These are phyloP conservation scores for Aureobasidium sp. DNA, from an alignment of 2,329 filamentous ascomycete species.

Conservation along the genomic window DNA sequence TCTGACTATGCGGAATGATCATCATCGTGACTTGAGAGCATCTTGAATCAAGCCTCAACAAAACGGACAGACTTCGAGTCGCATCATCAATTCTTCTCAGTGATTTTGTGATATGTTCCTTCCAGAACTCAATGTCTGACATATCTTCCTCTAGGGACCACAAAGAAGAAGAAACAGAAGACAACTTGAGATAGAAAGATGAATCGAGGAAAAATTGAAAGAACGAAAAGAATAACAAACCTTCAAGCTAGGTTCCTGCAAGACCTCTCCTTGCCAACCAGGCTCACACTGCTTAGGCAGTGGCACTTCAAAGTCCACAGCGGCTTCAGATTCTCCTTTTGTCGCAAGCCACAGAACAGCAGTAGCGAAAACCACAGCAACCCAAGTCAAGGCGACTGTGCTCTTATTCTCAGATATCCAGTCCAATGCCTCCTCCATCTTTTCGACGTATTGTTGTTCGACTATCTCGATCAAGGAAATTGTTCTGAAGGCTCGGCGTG, in stretches of 20 bases:
- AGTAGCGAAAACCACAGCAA: conserved; percentile 2
- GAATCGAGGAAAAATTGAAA: neutral
- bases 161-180: neutral
- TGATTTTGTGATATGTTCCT: neutral
- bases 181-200: neutral
- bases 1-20: neutral
- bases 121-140: neutral
- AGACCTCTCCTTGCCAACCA: conserved; percentile 48
- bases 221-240: conserved; percentile 22
- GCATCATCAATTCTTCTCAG: neutral
- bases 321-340: conserved; percentile 28
- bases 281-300: conserved; percentile 53
- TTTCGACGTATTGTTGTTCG: neutral
- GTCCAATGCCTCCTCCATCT: conserved; percentile 13
- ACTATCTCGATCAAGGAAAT: neutral
- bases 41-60: neutral
- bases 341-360: neutral
- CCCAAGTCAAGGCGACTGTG: conserved; percentile 3
- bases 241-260: conserved; percentile 57
- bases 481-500: neutral
- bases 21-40: neutral
- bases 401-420: conserved; percentile 10
- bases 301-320: conserved; percentile 54
- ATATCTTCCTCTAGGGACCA: too few relatives aligned
- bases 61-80: neutral